Percentiles rank a stretch among this genome's conserved stretches.
phyloP scores from a whole-genome alignment of 202 grass and related monocot genomes.

The Setaria viridis region DNA sequence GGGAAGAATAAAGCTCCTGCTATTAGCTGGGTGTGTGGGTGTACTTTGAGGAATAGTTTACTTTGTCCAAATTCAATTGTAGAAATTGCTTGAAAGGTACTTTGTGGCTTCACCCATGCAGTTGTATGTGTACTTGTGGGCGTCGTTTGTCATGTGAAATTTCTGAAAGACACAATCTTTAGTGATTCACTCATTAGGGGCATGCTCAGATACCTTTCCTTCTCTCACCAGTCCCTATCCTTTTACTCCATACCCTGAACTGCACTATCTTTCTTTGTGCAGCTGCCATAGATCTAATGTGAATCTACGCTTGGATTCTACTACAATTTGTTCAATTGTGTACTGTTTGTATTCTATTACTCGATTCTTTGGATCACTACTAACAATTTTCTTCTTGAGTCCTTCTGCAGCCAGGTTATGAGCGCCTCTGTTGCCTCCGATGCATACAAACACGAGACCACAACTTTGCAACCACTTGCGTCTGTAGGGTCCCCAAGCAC shows the following conservation, averaged over 20 bases:
- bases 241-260: background rate
- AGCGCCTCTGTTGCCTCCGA: slow-evolving; percentile 83
- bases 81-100: slow-evolving; percentile 15
- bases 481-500: slow-evolving; percentile 89
- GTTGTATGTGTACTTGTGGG: background rate
- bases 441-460: slow-evolving; percentile 94
- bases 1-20: background rate
- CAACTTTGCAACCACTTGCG: slow-evolving; percentile 83
- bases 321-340: background rate
- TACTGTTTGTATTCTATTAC: background rate
- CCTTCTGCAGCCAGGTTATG: slow-evolving; percentile 70
- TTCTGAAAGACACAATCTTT: background rate
- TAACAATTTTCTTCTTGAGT: background rate
- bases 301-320: background rate
- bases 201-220: background rate
- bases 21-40: background rate
- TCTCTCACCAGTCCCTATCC: background rate
- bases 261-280: slow-evolving; percentile 3
- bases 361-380: background rate
- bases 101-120: background rate
- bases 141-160: background rate
- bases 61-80: background rate
- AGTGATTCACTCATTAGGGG: background rate
- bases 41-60: background rate
- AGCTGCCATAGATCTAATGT: background rate